Conservation (phyloP, 2,329 filamentous ascomycete genomes). For the Plenodomus lindquistii region DNA sequence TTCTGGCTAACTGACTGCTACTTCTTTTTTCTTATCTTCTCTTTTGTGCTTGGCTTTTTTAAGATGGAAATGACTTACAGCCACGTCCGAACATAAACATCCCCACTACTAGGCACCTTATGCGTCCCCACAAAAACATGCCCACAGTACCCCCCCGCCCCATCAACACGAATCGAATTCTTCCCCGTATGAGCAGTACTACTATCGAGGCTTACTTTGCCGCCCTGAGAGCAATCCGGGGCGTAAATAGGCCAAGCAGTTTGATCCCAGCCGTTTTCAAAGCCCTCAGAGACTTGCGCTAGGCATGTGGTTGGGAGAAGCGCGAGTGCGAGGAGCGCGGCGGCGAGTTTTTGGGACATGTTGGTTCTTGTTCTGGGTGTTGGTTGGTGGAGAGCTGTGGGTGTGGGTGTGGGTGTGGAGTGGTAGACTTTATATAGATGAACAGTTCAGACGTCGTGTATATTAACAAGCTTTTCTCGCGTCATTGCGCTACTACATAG, state of each 20-base stretch:
- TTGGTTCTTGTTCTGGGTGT: conserved; percentile 5
- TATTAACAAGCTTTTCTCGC: no score
- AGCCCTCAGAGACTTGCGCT: conserved; percentile 60
- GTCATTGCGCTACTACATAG: no score
- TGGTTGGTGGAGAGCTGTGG: not conserved
- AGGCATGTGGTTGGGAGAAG: conserved; percentile 54
- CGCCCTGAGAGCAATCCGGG: conserved; percentile 63
- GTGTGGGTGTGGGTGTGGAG: not conserved
- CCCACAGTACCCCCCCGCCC: conserved; percentile 61
- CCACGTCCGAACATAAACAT: conserved; percentile 61
- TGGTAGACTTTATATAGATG: no score
- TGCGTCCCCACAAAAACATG: conserved; percentile 66
- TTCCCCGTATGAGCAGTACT: conserved; percentile 60
- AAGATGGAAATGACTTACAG: conserved; percentile 51
- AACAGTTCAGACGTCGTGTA: no score
- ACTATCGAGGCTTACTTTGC: conserved; percentile 60
- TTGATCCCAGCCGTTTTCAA: conserved; percentile 63
- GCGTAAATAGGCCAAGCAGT: conserved; percentile 63
- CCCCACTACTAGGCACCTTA: conserved; percentile 56
- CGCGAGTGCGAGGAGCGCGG: conserved; percentile 52
- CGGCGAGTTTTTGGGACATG: conserved; percentile 52
- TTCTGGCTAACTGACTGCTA: no score
- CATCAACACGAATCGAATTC: conserved; percentile 73
- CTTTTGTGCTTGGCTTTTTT: not conserved
- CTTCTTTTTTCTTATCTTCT: not conserved